Percentiles rank a stretch among this genome's conserved stretches.
Evolutionary conservation across 257 asterid genomes (phyloP).

Genomic region (Solanum lignicaule): DNA sequence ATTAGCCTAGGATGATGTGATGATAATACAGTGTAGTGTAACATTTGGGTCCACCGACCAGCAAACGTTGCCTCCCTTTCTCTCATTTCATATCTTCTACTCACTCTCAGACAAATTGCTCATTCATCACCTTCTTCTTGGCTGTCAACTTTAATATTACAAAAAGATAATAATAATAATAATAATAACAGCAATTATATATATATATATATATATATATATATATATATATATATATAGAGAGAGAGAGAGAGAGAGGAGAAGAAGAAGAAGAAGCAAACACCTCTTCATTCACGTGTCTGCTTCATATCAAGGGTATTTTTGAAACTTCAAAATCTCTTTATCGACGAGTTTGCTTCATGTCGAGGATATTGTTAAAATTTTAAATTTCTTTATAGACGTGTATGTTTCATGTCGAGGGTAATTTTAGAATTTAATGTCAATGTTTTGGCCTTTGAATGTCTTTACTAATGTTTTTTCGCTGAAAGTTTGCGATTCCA

Average conservation of each 20-base stretch:
- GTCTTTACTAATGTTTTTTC: not conserved
- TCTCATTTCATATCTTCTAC: conserved; percentile 34
- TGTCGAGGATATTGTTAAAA: not conserved
- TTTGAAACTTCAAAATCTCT: no score
- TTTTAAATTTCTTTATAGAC: no score
- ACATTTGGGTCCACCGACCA: conserved; percentile 46
- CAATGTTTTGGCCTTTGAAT: not conserved
- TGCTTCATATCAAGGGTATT: no score
- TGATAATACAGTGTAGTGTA: conserved; percentile 34
- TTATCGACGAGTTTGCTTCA: no score
- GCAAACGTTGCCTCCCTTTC: conserved; percentile 2
- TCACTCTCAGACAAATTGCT: conserved; percentile 30
- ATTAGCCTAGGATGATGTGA: conserved; percentile 33
- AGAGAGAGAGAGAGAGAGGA: no score
- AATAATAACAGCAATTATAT: no score
- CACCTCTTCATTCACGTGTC: no score
- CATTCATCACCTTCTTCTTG: conserved; percentile 39
- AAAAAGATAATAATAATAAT: not conserved
- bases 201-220: no score
- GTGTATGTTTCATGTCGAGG: no score
- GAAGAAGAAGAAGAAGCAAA: no score
- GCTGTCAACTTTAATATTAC: conserved; percentile 9
- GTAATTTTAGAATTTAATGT: no score
- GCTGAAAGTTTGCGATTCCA: not conserved
- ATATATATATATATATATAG: no score